phyloP scores from a whole-genome alignment of 1,139 yeast genomes.

The Yamadazyma atlantica region DNA sequence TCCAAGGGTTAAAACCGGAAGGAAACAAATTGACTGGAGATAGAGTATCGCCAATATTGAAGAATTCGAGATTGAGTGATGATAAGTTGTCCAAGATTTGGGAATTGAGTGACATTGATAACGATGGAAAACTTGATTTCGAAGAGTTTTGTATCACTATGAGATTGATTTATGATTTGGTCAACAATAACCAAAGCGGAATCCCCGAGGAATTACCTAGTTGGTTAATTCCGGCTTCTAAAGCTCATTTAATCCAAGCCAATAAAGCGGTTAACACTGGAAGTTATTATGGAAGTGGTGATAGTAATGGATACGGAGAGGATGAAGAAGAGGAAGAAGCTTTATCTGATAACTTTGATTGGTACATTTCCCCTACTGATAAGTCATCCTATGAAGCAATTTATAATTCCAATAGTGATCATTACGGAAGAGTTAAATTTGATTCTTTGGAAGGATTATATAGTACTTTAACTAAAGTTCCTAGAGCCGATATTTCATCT shows the following conservation, averaged over 20 bases:
- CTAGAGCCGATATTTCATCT: constrained; percentile 80
- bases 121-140: constrained; percentile 87
- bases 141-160: constrained; percentile 98
- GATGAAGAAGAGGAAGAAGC: constrained; percentile 52
- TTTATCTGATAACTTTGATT: constrained; percentile 74
- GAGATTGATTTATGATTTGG: constrained; percentile 89
- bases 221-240: constrained; percentile 91
- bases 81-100: constrained; percentile 77
- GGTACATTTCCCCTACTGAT: constrained; percentile 95
- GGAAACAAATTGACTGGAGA: constrained; percentile 81
- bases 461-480: constrained; percentile 66
- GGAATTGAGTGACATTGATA: constrained; percentile 92
- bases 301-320: constrained; percentile 22
- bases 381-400: constrained; percentile 75
- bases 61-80: constrained; percentile 81
- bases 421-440: constrained; percentile 79
- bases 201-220: constrained; percentile 77
- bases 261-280: constrained; percentile 59
- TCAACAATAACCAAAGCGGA: constrained; percentile 64
- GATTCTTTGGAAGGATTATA: constrained; percentile 71
- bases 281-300: constrained; percentile 44
- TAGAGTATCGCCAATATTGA: constrained; percentile 80
- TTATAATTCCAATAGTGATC: constrained; percentile 72
- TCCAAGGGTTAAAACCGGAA: constrained; percentile 81
- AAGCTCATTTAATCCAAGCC: constrained; percentile 80